A percentile compares a stretch with the other conserved stretches of the same genome.
These are phyloP conservation scores for Ophiocordyceps sinensis DNA, from an alignment of 2,329 filamentous ascomycete species.

Conservation along the genomic window DNA sequence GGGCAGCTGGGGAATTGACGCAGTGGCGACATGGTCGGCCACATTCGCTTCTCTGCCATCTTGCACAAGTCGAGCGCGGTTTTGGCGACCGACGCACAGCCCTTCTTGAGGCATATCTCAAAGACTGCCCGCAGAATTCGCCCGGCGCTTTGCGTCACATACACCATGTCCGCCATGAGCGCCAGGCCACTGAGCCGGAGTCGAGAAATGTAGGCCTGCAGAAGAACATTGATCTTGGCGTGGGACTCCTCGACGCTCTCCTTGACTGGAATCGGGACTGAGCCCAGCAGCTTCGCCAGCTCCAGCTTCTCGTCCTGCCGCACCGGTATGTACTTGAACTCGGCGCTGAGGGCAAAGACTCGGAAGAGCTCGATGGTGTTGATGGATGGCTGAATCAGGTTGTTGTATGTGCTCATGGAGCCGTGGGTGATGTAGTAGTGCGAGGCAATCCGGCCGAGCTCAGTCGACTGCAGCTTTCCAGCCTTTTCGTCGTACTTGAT, in stretches of 20 bases:
- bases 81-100: constrained; percentile 87
- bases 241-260: constrained; percentile 94
- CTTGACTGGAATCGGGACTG: constrained; percentile 92
- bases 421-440: constrained; percentile 97
- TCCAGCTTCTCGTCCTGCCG: constrained; percentile 96
- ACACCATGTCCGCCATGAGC: constrained; percentile 96
- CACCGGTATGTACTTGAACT: constrained; percentile 98
- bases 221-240: constrained; percentile 92
- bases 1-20: constrained; percentile 78
- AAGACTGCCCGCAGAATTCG: constrained; percentile 93
- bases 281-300: constrained; percentile 74
- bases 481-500: constrained; percentile 93
- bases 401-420: constrained; percentile 96
- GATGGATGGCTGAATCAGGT: constrained; percentile 84
- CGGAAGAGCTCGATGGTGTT: constrained; percentile 93
- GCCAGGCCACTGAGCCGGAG: constrained; percentile 88
- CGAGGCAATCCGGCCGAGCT: constrained; percentile 87
- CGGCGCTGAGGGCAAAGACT: constrained; percentile 86
- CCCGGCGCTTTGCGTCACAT: constrained; percentile 93
- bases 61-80: constrained; percentile 90
- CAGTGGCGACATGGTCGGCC: constrained; percentile 95
- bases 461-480: constrained; percentile 77
- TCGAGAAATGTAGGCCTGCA: constrained; percentile 92
- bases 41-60: constrained; percentile 99
- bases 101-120: constrained; percentile 93